A percentile compares a stretch with the other conserved stretches of the same genome.
phyloP scores from a whole-genome alignment of 345 rosid species.

The Linum usitatissimum region DNA sequence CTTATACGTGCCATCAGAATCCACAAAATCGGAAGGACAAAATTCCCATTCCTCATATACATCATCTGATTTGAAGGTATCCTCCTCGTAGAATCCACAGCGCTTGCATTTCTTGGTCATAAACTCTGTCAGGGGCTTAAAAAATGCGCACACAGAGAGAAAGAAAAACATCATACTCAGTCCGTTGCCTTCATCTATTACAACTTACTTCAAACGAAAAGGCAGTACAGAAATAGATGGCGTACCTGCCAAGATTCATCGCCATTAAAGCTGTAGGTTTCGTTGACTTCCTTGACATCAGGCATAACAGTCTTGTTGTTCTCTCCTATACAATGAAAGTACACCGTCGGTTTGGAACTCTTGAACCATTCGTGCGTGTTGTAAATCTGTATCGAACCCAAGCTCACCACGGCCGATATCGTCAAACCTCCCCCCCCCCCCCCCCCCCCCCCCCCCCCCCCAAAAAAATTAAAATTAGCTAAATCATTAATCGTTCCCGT shows the following conservation, averaged over 20 bases:
- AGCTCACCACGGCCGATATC: constrained; percentile 15
- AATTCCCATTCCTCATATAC: constrained; percentile 81
- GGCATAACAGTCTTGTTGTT: constrained; percentile 15
- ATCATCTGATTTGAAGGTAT: constrained; percentile 43
- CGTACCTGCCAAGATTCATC: constrained; percentile 25
- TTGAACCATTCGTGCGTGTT: constrained; percentile 17
- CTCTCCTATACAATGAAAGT: constrained; percentile 23
- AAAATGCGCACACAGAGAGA: neutral
- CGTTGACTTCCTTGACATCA: constrained; percentile 18
- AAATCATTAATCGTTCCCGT: neutral
- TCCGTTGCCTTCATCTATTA: neutral
- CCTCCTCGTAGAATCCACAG: constrained; percentile 83
- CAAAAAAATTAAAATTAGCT: too few species aligned
- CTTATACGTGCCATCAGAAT: constrained; percentile 40
- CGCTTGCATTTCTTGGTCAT: constrained; percentile 70
- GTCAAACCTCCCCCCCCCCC: constrained; percentile 8
- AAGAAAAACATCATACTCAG: neutral
- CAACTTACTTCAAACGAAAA: neutral
- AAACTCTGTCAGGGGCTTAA: constrained; percentile 57
- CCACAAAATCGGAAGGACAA: constrained; percentile 66
- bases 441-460: too few species aligned
- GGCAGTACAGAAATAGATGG: neutral
- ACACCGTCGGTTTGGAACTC: constrained; percentile 14
- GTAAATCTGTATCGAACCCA: constrained; percentile 20
- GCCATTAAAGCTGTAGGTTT: constrained; percentile 19